Conservation (phyloP, 2,329 filamentous ascomycete species). For the Chaetomiaceae sp. region DNA sequence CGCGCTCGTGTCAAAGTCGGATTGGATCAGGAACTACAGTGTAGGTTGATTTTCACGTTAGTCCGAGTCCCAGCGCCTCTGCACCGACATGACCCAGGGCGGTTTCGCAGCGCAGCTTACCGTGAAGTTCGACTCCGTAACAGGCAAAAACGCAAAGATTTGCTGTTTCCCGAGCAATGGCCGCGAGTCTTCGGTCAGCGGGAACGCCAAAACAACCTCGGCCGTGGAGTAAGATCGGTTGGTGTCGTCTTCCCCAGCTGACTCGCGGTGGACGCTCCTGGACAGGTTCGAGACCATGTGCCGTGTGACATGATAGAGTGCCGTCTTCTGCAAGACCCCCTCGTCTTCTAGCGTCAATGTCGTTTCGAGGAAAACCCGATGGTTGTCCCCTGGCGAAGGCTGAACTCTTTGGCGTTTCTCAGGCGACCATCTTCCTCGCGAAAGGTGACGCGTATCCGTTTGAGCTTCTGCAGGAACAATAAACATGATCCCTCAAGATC, state of each 20-base stretch:
- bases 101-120: not conserved
- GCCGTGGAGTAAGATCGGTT: not conserved
- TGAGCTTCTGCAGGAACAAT: slow-evolving; percentile 36
- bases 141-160: not conserved
- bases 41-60: no score
- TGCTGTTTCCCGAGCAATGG: not conserved
- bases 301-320: slow-evolving; percentile 1
- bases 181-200: not conserved
- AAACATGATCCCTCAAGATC: slow-evolving; percentile 33
- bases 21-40: not conserved
- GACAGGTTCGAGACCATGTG: not conserved
- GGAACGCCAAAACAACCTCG: not conserved
- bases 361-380: not conserved
- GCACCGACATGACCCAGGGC: not conserved
- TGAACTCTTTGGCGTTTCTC: not conserved
- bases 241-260: not conserved
- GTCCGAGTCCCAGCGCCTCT: not conserved
- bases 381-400: not conserved
- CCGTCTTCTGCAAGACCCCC: not conserved
- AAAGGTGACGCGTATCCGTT: slow-evolving; percentile 21
- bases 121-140: not conserved
- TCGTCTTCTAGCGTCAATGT: not conserved
- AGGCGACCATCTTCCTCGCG: not conserved
- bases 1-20: slow-evolving; percentile 1
- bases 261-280: not conserved